These are phyloP conservation scores for Teratosphaeria viscida DNA, from an alignment of 2,329 filamentous ascomycete genomes.

Conservation along the genomic window DNA sequence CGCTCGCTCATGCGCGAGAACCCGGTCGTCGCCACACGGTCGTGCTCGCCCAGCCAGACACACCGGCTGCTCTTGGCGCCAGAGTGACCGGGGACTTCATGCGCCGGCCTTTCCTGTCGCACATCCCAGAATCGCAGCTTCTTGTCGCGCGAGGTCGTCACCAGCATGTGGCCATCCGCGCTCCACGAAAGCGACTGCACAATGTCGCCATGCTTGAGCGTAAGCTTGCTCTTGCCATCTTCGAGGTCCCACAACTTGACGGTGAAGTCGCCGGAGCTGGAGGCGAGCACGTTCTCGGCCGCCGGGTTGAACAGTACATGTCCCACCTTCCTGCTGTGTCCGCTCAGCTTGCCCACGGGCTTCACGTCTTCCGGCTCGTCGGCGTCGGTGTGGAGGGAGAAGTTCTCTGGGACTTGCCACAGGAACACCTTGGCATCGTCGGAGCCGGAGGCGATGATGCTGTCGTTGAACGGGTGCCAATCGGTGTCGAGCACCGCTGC, in stretches of 20 bases:
- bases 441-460: constrained; percentile 80
- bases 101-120: constrained; percentile 76
- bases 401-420: constrained; percentile 86
- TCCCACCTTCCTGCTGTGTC: constrained; percentile 92
- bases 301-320: constrained; percentile 97
- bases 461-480: constrained; percentile 97
- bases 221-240: constrained; percentile 62
- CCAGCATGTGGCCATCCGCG: constrained; percentile 73
- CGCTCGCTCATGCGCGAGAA: constrained; percentile 98
- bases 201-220: constrained; percentile 79
- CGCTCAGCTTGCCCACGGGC: constrained; percentile 70
- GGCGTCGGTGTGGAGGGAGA: constrained; percentile 70
- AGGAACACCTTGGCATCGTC: constrained; percentile 96
- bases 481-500: constrained; percentile 93
- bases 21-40: constrained; percentile 88
- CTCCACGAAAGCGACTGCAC: constrained; percentile 96
- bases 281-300: constrained; percentile 89
- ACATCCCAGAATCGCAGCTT: constrained; percentile 97
- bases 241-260: constrained; percentile 94
- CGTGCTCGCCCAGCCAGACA: constrained; percentile 95
- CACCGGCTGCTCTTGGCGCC: constrained; percentile 96
- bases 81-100: constrained; percentile 74
- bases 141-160: constrained; percentile 94
- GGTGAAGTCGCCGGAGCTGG: constrained; percentile 86
- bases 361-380: constrained; percentile 75